A percentile compares a stretch with the other conserved stretches of the same genome.
Conservation (phyloP, 164 flowering plant genomes). For the Kingdonia uniflora region DNA sequence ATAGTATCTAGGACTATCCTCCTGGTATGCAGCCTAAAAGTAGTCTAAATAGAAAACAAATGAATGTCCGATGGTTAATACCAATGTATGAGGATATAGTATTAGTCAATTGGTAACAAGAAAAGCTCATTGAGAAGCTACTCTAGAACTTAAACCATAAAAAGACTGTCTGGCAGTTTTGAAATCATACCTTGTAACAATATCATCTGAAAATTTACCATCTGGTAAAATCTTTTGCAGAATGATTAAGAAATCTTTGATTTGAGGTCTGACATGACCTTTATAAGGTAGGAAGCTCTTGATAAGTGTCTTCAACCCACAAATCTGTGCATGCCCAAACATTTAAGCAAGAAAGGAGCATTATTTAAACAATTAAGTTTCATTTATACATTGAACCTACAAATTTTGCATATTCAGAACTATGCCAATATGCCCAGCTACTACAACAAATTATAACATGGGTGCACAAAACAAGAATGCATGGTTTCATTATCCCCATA, state of each 20-base stretch:
- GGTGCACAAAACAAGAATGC: too few species aligned
- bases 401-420: too few species aligned
- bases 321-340: slow-evolving; percentile 40
- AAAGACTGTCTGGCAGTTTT: neutral
- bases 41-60: neutral
- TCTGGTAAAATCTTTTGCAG: slow-evolving; percentile 40
- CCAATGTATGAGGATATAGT: neutral
- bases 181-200: slow-evolving; percentile 30
- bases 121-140: neutral
- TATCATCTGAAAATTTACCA: slow-evolving; percentile 23
- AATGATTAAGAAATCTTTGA: slow-evolving; percentile 33
- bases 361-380: too few species aligned
- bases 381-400: too few species aligned
- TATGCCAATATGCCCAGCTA: too few species aligned
- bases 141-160: too few species aligned
- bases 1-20: neutral
- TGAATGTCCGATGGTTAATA: neutral
- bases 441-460: neutral
- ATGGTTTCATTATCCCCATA: too few species aligned
- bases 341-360: neutral
- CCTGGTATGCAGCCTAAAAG: neutral
- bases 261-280: slow-evolving; percentile 25
- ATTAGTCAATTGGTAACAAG: neutral
- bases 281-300: slow-evolving; percentile 58
- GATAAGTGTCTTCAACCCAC: slow-evolving; percentile 74